Conservation (phyloP, 1,139 yeast genomes). For the Kurtzmaniella quercitrusa region DNA sequence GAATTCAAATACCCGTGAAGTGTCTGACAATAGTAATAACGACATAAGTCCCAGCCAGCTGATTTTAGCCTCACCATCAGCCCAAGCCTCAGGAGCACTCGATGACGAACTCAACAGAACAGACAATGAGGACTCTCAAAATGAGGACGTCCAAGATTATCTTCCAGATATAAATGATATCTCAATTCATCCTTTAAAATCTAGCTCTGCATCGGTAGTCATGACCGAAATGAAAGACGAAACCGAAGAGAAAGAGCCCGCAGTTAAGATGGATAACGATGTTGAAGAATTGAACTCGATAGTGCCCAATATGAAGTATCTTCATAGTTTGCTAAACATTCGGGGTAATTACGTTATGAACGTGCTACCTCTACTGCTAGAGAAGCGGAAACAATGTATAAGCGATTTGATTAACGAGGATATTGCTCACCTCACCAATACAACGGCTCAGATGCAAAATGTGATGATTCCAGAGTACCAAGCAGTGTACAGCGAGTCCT, state of each 20-base stretch:
- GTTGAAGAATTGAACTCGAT: constrained; percentile 2
- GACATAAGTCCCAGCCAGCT: background rate
- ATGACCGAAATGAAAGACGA: background rate
- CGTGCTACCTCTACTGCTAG: constrained; percentile 27
- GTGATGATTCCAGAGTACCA: constrained; percentile 35
- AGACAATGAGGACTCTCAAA: background rate
- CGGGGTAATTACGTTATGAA: constrained; percentile 23
- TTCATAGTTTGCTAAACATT: constrained; percentile 12
- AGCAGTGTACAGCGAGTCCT: constrained; percentile 26
- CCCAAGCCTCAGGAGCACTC: background rate
- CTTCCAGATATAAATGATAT: background rate
- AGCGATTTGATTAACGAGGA: constrained; percentile 18
- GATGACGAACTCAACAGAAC: background rate
- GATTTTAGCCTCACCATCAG: background rate
- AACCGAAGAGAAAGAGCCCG: constrained; percentile 4
- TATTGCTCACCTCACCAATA: constrained; percentile 20
- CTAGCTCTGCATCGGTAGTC: background rate
- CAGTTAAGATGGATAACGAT: background rate
- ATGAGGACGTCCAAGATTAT: background rate
- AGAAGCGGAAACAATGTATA: constrained; percentile 16
- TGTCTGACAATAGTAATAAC: background rate
- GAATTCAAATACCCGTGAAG: too few species aligned
- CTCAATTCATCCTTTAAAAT: constrained; percentile 2
- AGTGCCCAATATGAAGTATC: constrained; percentile 4
- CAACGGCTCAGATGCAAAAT: constrained; percentile 29